These are phyloP conservation scores for Picea engelmannii DNA, from an alignment of 83 land plant genomes.

Conservation along the genomic window DNA sequence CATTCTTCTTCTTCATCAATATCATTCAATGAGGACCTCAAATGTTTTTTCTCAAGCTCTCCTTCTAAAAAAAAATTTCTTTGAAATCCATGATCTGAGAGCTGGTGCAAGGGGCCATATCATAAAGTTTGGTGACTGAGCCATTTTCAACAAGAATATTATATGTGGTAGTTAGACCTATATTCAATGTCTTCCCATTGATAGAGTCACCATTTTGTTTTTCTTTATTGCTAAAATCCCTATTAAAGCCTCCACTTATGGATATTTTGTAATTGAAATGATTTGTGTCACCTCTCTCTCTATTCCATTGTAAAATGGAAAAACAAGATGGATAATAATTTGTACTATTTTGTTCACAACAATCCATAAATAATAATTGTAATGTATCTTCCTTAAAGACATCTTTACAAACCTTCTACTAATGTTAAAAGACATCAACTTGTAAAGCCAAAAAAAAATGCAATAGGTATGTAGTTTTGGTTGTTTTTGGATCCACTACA, in stretches of 20 bases:
- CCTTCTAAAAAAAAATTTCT: too few relatives aligned
- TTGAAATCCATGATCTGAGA: slow-evolving; percentile 14
- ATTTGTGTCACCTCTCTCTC: not conserved
- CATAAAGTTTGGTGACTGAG: not conserved
- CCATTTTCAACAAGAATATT: not conserved
- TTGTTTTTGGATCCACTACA: too few relatives aligned
- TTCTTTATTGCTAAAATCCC: not conserved
- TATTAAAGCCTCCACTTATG: not conserved
- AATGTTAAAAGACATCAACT: not conserved
- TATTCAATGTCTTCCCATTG: not conserved
- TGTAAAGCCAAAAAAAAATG: not conserved
- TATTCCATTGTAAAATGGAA: not conserved
- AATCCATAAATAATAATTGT: not conserved
- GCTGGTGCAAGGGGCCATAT: slow-evolving; percentile 13
- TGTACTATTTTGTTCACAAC: not conserved
- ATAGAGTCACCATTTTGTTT: not conserved
- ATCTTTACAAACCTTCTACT: not conserved
- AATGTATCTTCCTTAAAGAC: not conserved
- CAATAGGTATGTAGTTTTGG: not conserved
- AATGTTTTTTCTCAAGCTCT: too few relatives aligned
- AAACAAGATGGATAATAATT: not conserved
- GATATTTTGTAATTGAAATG: not conserved
- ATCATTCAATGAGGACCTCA: not conserved
- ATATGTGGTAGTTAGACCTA: too few relatives aligned
- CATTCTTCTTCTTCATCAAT: too few relatives aligned